A percentile compares a stretch with the other conserved stretches of the same genome.
Conservation (phyloP, 1,139 yeast species). For the Tardiomyces blankii region DNA sequence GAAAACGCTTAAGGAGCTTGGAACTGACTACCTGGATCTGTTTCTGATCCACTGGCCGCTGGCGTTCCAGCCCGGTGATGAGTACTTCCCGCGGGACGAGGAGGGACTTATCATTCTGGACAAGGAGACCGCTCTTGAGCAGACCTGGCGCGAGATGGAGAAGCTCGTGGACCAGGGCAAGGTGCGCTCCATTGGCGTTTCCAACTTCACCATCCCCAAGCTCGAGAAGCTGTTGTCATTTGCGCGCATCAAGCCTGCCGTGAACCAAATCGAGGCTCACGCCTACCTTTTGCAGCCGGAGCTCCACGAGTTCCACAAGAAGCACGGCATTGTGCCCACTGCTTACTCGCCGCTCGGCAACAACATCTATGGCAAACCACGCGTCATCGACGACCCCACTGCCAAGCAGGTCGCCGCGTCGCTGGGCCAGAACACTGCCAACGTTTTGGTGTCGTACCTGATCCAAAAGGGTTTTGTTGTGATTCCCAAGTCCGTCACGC, state of each 20-base stretch:
- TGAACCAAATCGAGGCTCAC: slow-evolving; percentile 64
- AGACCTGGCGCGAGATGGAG: slow-evolving; percentile 53
- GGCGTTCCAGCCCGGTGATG: slow-evolving; percentile 29
- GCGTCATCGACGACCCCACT: slow-evolving; percentile 37
- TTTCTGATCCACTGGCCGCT: slow-evolving; percentile 86
- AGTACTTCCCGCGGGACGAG: slow-evolving; percentile 24
- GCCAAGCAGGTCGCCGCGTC: slow-evolving; percentile 42
- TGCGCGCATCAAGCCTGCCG: slow-evolving; percentile 50
- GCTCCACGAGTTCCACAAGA: slow-evolving; percentile 42
- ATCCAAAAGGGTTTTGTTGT: slow-evolving; percentile 54
- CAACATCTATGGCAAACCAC: slow-evolving; percentile 33
- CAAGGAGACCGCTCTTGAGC: slow-evolving; percentile 27
- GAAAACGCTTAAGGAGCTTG: slow-evolving; percentile 51
- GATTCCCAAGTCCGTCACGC: slow-evolving; percentile 61
- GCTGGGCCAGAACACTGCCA: slow-evolving; percentile 36
- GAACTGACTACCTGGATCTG: slow-evolving; percentile 72
- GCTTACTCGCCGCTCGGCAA: slow-evolving; percentile 63
- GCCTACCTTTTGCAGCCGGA: slow-evolving; percentile 64
- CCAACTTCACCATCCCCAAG: slow-evolving; percentile 52
- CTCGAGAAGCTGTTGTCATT: slow-evolving; percentile 42
- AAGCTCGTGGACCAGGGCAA: slow-evolving; percentile 41
- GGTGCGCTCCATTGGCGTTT: slow-evolving; percentile 65
- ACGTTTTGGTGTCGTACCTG: slow-evolving; percentile 56
- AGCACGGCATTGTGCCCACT: slow-evolving; percentile 43
- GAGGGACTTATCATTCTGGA: slow-evolving; percentile 31